Evolutionary conservation across 331 rosid genomes (phyloP).

Genomic region (Stylosanthes scabra): DNA sequence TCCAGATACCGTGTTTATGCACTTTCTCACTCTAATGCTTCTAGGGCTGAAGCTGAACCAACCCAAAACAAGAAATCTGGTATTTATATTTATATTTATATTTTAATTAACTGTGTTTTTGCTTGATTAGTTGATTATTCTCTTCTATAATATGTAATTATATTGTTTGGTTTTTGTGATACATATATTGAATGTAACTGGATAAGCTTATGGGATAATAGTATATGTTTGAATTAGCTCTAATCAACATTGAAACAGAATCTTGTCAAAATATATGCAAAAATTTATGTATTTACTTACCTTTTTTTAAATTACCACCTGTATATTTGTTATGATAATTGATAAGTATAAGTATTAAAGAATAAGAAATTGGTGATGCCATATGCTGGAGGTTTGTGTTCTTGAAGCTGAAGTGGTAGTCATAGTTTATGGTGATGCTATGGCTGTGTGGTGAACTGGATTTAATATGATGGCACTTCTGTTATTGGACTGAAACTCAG

Average conservation of each 20-base stretch:
- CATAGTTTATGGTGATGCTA: not conserved
- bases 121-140: not conserved
- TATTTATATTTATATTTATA: constrained; percentile 19
- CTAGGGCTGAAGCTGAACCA: constrained; percentile 30
- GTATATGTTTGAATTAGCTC: not conserved
- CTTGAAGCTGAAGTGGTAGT: constrained; percentile 6
- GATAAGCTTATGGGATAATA: not conserved
- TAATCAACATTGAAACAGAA: not conserved
- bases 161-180: not conserved
- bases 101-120: not conserved
- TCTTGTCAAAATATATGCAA: too few species aligned
- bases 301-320: too few species aligned
- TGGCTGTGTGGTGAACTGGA: constrained; percentile 24
- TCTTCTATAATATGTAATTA: not conserved
- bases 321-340: too few species aligned
- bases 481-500: not conserved
- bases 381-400: constrained; percentile 19
- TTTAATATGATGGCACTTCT: constrained; percentile 8
- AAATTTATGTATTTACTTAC: too few species aligned
- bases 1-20: constrained; percentile 49
- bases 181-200: not conserved
- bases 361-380: not conserved
- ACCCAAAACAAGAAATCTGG: constrained; percentile 35
- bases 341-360: not conserved
- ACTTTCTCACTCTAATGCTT: constrained; percentile 38